Percentiles rank a stretch among this genome's conserved stretches.
phyloP scores from a whole-genome alignment of 768 basidiomycete genomes.

The Holtermanniella nyarrowii region DNA sequence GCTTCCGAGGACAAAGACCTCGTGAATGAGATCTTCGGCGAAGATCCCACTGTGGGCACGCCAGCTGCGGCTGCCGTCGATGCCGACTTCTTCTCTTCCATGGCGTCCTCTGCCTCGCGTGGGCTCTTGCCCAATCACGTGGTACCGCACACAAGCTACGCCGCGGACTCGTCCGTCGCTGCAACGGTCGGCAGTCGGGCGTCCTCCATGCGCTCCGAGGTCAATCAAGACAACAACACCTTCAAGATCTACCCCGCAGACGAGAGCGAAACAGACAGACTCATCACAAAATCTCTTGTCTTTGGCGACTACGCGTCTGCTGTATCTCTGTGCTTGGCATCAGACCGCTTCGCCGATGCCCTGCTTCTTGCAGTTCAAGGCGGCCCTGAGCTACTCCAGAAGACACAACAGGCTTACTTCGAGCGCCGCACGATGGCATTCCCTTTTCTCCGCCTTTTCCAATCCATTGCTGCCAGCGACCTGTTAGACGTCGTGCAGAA shows the following conservation, averaged over 20 bases:
- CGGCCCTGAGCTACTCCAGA: constrained; percentile 71
- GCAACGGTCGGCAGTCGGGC: constrained; percentile 89
- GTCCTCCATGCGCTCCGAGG: constrained; percentile 62
- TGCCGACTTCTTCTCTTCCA: constrained; percentile 77
- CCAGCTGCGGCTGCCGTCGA: constrained; percentile 54
- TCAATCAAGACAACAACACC: constrained; percentile 56
- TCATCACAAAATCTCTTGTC: constrained; percentile 86
- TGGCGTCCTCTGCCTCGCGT: constrained; percentile 48
- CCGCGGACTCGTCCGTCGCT: constrained; percentile 79
- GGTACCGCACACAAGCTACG: constrained; percentile 57
- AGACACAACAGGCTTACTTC: constrained; percentile 89
- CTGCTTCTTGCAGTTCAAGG: constrained; percentile 86
- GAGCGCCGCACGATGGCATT: constrained; percentile 61
- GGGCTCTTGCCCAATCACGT: constrained; percentile 46
- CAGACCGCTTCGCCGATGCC: constrained; percentile 86
- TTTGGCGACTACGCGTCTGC: constrained; percentile 92
- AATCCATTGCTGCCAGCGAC: constrained; percentile 85
- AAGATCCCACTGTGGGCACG: constrained; percentile 56
- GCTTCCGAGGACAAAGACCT: constrained; percentile 54
- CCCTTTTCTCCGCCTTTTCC: constrained; percentile 87
- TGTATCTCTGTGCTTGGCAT: constrained; percentile 78
- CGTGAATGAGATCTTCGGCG: constrained; percentile 81
- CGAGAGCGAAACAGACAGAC: constrained; percentile 73
- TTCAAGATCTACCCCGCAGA: constrained; percentile 85
- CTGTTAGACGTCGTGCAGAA: constrained; percentile 90